Evolutionary conservation across 179 eudicot species (phyloP).

Genomic region (Beta corolliflora): DNA sequence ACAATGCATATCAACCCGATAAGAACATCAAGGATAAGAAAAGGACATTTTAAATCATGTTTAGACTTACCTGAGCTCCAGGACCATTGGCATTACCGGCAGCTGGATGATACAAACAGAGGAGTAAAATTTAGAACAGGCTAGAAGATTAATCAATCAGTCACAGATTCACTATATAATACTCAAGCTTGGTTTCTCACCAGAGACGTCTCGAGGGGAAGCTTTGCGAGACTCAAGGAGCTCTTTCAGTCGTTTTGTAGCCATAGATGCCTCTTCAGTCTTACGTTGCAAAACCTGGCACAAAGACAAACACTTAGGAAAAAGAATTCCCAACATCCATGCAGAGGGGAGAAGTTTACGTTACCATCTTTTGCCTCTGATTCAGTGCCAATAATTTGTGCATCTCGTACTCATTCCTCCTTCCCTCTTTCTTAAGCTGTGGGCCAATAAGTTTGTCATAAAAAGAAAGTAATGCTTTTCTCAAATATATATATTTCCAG

Average conservation of each 20-base stretch:
- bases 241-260: slow-evolving; percentile 90
- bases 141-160: slow-evolving; percentile 10
- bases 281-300: slow-evolving; percentile 89
- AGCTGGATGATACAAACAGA: slow-evolving; percentile 25
- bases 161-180: not conserved
- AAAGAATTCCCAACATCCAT: not conserved
- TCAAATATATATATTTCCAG: not conserved
- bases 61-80: slow-evolving; percentile 67
- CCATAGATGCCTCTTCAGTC: slow-evolving; percentile 94
- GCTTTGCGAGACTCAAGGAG: slow-evolving; percentile 82
- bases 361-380: slow-evolving; percentile 96
- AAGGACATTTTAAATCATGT: not conserved
- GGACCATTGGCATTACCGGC: slow-evolving; percentile 60
- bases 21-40: not conserved
- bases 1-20: not conserved
- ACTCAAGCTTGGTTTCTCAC: slow-evolving; percentile 27
- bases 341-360: not conserved
- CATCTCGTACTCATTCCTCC: slow-evolving; percentile 99
- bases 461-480: slow-evolving; percentile 2
- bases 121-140: not conserved
- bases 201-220: slow-evolving; percentile 69
- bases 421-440: slow-evolving; percentile 98
- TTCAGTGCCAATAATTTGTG: slow-evolving; percentile 90
- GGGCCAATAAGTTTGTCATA: slow-evolving; percentile 17
- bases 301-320: slow-evolving; percentile 6